phyloP scores from a whole-genome alignment of 495 filamentous ascomycete species.

The Talaromyces wortmannii region DNA sequence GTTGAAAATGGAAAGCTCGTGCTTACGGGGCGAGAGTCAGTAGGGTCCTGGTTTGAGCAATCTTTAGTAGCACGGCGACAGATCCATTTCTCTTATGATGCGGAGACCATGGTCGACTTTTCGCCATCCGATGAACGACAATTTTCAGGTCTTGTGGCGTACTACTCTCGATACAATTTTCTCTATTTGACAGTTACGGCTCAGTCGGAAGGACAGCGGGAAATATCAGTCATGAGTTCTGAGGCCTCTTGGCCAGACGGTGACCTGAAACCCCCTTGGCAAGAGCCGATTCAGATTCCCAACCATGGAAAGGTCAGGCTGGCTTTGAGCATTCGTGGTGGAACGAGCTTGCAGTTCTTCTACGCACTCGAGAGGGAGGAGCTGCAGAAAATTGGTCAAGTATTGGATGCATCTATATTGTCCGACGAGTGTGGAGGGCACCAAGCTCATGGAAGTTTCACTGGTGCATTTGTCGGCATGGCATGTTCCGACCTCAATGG shows the following conservation, averaged over 20 bases:
- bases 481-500: slow-evolving; percentile 6
- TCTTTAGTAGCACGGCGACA: slow-evolving; percentile 5
- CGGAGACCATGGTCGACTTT: slow-evolving; percentile 3
- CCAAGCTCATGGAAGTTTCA: slow-evolving; percentile 4
- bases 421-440: slow-evolving; percentile 7
- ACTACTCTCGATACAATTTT: slow-evolving; percentile 4
- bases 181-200: slow-evolving; percentile 5
- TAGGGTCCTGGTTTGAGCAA: slow-evolving; percentile 5
- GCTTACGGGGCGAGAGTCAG: slow-evolving; percentile 4
- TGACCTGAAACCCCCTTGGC: background rate
- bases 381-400: background rate
- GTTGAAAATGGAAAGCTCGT: slow-evolving; percentile 1
- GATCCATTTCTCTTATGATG: slow-evolving; percentile 6
- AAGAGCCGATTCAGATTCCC: slow-evolving; percentile 1
- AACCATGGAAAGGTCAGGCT: slow-evolving; percentile 1
- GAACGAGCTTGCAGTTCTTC: slow-evolving; percentile 1
- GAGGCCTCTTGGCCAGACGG: slow-evolving; percentile 6
- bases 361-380: slow-evolving; percentile 2
- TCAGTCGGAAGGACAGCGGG: slow-evolving; percentile 4
- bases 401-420: slow-evolving; percentile 2
- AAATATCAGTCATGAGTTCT: slow-evolving; percentile 1
- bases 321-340: slow-evolving; percentile 4
- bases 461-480: slow-evolving; percentile 3
- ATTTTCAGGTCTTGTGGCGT: slow-evolving; percentile 4
- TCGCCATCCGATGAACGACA: slow-evolving; percentile 2